Percentiles rank a stretch among this genome's conserved stretches.
Conservation (phyloP, 345 rosid genomes). For the Rhodomyrtus tomentosa region DNA sequence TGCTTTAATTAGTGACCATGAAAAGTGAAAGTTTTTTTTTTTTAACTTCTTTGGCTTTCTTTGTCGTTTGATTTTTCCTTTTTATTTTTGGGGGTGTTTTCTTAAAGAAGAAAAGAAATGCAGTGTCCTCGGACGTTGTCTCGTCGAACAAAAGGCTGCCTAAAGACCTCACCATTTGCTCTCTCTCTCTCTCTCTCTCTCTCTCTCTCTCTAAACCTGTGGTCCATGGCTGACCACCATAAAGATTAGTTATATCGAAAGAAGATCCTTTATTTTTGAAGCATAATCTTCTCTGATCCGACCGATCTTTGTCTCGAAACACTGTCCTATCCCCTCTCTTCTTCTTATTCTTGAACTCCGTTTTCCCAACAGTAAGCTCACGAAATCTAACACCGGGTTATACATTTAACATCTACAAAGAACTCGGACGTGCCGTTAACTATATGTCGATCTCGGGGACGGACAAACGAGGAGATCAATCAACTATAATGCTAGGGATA, state of each 20-base stretch:
- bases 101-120: background rate
- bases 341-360: background rate
- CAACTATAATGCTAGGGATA: background rate
- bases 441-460: background rate
- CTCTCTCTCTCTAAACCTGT: background rate
- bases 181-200: slow-evolving; percentile 5
- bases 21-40: background rate
- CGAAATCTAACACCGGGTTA: background rate
- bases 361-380: background rate
- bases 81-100: background rate
- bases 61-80: slow-evolving; percentile 11
- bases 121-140: slow-evolving; percentile 55
- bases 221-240: background rate
- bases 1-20: background rate
- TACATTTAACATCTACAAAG: background rate
- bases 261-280: background rate
- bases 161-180: slow-evolving; percentile 26
- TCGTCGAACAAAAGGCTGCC: slow-evolving; percentile 41
- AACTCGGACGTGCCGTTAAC: background rate
- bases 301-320: background rate
- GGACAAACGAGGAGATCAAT: background rate
- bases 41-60: slow-evolving; percentile 11
- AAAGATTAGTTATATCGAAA: background rate
- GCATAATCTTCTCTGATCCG: background rate
- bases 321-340: background rate